Conservation (phyloP, 345 rosid species). For the Ceriops tagal region DNA sequence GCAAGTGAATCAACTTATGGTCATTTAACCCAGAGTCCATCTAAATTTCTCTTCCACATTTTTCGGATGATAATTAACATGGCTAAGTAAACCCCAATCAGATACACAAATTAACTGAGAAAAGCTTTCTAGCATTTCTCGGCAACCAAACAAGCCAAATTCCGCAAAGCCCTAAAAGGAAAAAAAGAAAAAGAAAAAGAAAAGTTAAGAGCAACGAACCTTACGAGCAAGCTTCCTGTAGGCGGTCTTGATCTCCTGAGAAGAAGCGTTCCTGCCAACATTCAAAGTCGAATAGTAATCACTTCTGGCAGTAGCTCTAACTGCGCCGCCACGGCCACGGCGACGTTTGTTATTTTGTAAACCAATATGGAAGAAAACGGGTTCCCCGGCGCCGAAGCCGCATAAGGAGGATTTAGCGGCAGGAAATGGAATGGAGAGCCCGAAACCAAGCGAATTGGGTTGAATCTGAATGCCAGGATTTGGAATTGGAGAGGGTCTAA, state of each 20-base stretch:
- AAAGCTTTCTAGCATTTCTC: too few relatives aligned
- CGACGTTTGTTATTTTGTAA: too few relatives aligned
- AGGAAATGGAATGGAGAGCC: background rate
- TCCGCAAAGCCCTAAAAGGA: background rate
- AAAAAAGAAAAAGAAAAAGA: background rate
- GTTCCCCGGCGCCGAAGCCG: background rate
- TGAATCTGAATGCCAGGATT: background rate
- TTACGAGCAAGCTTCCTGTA: constrained; percentile 87
- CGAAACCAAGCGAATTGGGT: background rate
- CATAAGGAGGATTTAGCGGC: background rate
- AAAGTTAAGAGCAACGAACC: constrained; percentile 35
- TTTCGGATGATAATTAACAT: too few relatives aligned
- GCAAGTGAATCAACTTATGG: too few relatives aligned
- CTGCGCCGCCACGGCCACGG: background rate
- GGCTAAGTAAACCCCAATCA: too few relatives aligned
- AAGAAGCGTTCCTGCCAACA: constrained; percentile 55
- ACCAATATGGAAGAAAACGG: too few relatives aligned
- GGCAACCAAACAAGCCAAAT: background rate
- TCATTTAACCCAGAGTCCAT: too few relatives aligned
- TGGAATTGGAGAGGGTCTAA: background rate
- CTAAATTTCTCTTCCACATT: too few relatives aligned
- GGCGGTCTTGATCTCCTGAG: constrained; percentile 73
- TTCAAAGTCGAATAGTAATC: constrained; percentile 71
- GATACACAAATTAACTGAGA: too few relatives aligned
- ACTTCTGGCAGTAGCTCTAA: constrained; percentile 33